Conservation (phyloP, 129 eudicot species). For the Glebionis coronaria region DNA sequence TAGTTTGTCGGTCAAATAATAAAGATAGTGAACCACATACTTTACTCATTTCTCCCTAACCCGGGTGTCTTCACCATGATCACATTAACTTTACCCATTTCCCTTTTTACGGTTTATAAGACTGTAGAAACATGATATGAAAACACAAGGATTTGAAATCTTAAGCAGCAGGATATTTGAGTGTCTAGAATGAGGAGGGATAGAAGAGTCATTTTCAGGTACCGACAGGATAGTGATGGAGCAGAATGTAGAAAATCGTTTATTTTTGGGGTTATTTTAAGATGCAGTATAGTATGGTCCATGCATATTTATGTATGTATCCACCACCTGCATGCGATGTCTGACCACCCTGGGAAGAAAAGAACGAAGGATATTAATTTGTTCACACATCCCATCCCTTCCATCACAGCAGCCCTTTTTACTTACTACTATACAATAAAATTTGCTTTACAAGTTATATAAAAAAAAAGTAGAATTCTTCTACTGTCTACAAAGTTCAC, state of each 20-base stretch:
- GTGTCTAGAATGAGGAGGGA: neutral
- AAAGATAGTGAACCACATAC: no score
- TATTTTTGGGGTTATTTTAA: slow-evolving; percentile 24
- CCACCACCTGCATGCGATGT: slow-evolving; percentile 22
- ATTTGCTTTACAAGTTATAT: neutral
- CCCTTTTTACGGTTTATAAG: no score
- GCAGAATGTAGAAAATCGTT: slow-evolving; percentile 51
- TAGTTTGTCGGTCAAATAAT: no score
- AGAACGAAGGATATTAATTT: slow-evolving; percentile 20
- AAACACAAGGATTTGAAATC: no score
- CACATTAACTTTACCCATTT: no score
- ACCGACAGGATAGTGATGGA: slow-evolving; percentile 56
- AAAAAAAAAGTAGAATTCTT: no score
- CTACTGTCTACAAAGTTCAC: no score
- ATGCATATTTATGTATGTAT: slow-evolving; percentile 19
- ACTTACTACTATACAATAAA: neutral
- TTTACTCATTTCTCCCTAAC: no score
- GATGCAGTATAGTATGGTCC: slow-evolving; percentile 33
- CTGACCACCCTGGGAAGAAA: slow-evolving; percentile 13
- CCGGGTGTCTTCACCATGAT: no score
- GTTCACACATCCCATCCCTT: slow-evolving; percentile 35
- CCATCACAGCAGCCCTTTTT: neutral
- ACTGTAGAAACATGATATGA: no score
- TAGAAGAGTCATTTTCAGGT: slow-evolving; percentile 2
- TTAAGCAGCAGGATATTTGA: neutral